These are phyloP conservation scores for Punica granatum DNA, from an alignment of 345 rosid genomes.

Conservation along the genomic window DNA sequence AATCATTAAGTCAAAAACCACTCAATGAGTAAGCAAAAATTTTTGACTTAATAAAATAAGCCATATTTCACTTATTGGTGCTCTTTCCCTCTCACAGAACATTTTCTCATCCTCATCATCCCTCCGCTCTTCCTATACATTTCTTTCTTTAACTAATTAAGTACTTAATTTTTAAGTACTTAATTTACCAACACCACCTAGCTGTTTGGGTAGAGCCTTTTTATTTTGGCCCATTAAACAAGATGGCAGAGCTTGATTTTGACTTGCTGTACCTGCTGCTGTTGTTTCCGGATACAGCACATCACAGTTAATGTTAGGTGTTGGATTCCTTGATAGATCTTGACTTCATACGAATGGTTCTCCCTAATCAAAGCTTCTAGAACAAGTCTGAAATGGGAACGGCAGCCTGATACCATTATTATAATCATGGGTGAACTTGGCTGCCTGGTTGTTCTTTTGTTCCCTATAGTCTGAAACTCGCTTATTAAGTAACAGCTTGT, in stretches of 20 bases:
- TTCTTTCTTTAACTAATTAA: no score
- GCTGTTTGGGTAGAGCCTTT: neutral
- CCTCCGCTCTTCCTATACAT: no score
- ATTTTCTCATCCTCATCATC: no score
- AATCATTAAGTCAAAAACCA: no score
- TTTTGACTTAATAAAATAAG: no score
- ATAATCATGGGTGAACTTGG: neutral
- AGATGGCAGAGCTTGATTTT: neutral
- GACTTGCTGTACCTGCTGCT: neutral
- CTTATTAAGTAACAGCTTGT: constrained; percentile 38
- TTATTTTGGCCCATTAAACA: no score
- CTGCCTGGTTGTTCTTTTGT: neutral
- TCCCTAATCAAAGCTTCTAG: neutral
- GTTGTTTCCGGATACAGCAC: neutral
- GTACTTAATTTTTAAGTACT: no score
- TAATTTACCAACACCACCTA: no score
- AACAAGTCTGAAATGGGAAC: neutral
- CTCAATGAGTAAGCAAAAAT: no score
- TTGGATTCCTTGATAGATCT: neutral
- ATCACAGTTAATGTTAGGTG: neutral
- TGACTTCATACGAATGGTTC: neutral
- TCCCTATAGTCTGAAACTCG: constrained; percentile 26
- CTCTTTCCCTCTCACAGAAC: no score
- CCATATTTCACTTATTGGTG: no score
- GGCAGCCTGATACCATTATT: neutral